Evolutionary conservation across 2,329 filamentous ascomycete species (phyloP).

Genomic region (Macrophomina pseudophaseolina): DNA sequence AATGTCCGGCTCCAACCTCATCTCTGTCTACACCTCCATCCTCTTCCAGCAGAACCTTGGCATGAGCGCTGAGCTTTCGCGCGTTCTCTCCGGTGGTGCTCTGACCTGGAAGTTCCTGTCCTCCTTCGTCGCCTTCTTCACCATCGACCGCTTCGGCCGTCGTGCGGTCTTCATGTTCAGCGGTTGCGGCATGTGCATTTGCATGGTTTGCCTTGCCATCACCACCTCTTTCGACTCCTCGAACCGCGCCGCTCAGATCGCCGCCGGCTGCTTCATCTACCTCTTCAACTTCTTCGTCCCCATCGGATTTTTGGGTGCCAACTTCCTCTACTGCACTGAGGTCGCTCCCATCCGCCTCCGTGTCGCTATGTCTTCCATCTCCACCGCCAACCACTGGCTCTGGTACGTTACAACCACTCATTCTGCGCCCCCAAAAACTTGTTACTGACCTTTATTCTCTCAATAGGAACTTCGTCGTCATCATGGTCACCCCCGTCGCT

Average conservation of each 20-base stretch:
- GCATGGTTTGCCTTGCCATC: slow-evolving; percentile 61
- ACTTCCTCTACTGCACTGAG: slow-evolving; percentile 66
- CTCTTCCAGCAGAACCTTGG: slow-evolving; percentile 37
- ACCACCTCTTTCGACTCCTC: slow-evolving; percentile 55
- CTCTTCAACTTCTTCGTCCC: slow-evolving; percentile 66
- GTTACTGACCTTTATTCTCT: slow-evolving; percentile 34
- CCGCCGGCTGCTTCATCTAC: slow-evolving; percentile 62
- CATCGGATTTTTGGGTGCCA: slow-evolving; percentile 64
- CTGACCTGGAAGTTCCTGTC: slow-evolving; percentile 63
- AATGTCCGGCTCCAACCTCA: slow-evolving; percentile 56
- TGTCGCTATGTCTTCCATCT: slow-evolving; percentile 62
- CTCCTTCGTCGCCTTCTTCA: slow-evolving; percentile 56
- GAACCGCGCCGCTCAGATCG: slow-evolving; percentile 56
- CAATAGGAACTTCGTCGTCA: slow-evolving; percentile 49
- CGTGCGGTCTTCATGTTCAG: slow-evolving; percentile 59
- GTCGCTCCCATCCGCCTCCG: slow-evolving; percentile 59
- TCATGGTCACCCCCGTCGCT: slow-evolving; percentile 54
- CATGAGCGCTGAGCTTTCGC: slow-evolving; percentile 44
- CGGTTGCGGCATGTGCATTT: slow-evolving; percentile 58
- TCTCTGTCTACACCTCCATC: slow-evolving; percentile 54
- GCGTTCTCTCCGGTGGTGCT: slow-evolving; percentile 54
- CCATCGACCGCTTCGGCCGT: slow-evolving; percentile 58
- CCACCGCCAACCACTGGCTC: slow-evolving; percentile 61
- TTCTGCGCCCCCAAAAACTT: slow-evolving; percentile 28
- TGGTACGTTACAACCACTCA: slow-evolving; percentile 40